A percentile compares a stretch with the other conserved stretches of the same genome.
These are phyloP conservation scores for Micromonas commoda DNA, from an alignment of 139 green algal genomes.

Conservation along the genomic window DNA sequence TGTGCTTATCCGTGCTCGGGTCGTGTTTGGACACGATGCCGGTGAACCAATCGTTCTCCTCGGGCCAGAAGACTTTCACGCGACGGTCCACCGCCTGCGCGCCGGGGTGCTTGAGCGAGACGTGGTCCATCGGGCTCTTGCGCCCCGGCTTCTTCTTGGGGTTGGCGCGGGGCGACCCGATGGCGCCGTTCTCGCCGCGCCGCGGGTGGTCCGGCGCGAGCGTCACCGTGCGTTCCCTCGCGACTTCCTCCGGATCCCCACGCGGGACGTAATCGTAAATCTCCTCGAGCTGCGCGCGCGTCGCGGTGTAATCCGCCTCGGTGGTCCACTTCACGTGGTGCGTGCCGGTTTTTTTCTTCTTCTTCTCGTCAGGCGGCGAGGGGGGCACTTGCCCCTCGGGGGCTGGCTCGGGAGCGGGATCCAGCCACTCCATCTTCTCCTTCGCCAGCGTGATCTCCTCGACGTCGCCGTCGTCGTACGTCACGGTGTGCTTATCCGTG, in stretches of 20 bases:
- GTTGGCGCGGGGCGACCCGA: neutral
- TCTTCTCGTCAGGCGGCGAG: neutral
- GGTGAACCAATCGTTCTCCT: conserved; percentile 2
- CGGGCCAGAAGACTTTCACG: conserved; percentile 7
- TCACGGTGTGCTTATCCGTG: neutral
- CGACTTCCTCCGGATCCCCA: neutral
- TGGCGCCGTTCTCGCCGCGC: neutral
- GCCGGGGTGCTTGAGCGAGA: neutral
- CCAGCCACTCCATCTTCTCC: neutral
- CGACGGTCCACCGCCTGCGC: neutral
- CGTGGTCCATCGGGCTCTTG: too few species aligned
- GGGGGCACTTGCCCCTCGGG: too few species aligned
- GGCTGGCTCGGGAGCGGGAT: too few species aligned
- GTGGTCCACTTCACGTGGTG: too few species aligned
- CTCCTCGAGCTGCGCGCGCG: neutral
- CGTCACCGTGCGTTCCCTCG: neutral
- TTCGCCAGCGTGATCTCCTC: neutral
- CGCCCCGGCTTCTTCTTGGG: neutral
- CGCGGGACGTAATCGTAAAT: neutral
- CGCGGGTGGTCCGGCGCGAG: neutral
- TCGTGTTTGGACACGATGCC: neutral
- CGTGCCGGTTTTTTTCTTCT: neutral
- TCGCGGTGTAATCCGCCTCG: neutral
- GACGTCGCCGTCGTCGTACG: conserved; percentile 18
- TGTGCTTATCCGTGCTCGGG: neutral